Evolutionary conservation across 164 flowering plant genomes (phyloP), one percentile per base, ranked within the genome.

Genomic region (Macadamia tetraphylla): DNA sequence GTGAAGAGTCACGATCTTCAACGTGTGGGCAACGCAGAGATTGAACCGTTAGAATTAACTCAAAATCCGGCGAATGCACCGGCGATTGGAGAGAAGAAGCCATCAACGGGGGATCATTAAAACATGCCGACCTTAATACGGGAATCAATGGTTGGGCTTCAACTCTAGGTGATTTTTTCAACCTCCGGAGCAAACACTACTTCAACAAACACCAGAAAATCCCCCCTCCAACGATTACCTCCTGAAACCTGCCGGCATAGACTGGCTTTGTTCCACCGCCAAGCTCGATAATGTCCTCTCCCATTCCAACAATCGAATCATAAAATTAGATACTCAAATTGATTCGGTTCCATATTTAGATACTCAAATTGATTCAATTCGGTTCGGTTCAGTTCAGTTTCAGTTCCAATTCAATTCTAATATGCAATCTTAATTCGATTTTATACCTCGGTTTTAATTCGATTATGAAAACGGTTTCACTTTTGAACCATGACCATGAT

Each of bases 71-170:
- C 53, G 43, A 70, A 49, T 13, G 70, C 3, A 43, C 10, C 29
- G 71, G 51, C 13, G 79, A 81, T 30, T 91, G 98, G 98, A 78
- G 83, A 40, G 67, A 83, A 1, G 91, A 94, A 63, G 72, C 81
- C 0, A 76, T 87, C 78, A 71, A 77, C 79, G 83, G 89, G 10
- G 97, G 98, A 69, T 88, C 96, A 0, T 67, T 94, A 1, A 75
- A 70, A 32, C 86, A 51, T 71, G 96, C 90, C 9, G 94, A 91
- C 75, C 86, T 88, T 31, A 56, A 80, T 63, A 79, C 66, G 0
- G 97, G 98, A 67, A 62, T 81, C 78, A 90, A 91, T 79, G 98
- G 98, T 65, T 94, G 98, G 98, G 96, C 97, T 3, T 87, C 98
- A 1, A 97, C 98, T 0, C 97, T 96, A 0, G 94, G 96, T 5